Evolutionary conservation across 139 green algal genomes (phyloP), one percentile per base, ranked within the genome.

Genomic region (Chlamydomonas schloesseri): DNA sequence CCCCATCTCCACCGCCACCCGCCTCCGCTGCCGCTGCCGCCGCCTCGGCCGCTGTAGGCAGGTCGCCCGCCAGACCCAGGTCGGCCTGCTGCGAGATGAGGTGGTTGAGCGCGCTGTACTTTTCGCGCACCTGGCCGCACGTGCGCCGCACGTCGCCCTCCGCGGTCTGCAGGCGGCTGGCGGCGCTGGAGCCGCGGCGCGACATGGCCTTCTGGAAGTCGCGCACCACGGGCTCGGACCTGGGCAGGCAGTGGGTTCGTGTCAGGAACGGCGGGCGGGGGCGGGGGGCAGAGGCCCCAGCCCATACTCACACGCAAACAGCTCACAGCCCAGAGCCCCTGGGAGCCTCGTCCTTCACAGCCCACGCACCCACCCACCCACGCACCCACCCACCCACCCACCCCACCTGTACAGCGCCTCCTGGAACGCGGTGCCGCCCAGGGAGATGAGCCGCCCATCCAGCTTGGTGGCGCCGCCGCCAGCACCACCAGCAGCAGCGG

Each of bases 21-120:
- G 55, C 55, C 9, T 8, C 55, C 55, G 55, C 21, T 17, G 21
- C 55, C 55, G 55, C 21, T 17, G 21, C 55, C 55, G 55, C 21
- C 21, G 55, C 20, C 55, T 23, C 20, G 20, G 55, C 55, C 10
- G 55, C 20, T 5, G 55, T 5, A 2, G 55, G 55, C 55, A 14
- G 14, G 74, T 21, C 55, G 55, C 18, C 42, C 3, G 42, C 67
- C 37, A 78, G 67, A 0, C 80, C 80, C 17, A 78, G 62, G 17
- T 83, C 33, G 6, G 42, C 42, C 62, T 57, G 26, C 23, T 83
- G 77, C 77, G 62, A 74, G 60, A 83, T 18, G 29, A 88, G 60
- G 73, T 88, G 83, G 62, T 83, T 64, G n/a, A 88, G 24, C 46
- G 71, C 62, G 28, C 31, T 23, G 62, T 64, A 88, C 31, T 73